Evolutionary conservation across 805 yeast species (phyloP).

Genomic region (Candida succiphila): DNA sequence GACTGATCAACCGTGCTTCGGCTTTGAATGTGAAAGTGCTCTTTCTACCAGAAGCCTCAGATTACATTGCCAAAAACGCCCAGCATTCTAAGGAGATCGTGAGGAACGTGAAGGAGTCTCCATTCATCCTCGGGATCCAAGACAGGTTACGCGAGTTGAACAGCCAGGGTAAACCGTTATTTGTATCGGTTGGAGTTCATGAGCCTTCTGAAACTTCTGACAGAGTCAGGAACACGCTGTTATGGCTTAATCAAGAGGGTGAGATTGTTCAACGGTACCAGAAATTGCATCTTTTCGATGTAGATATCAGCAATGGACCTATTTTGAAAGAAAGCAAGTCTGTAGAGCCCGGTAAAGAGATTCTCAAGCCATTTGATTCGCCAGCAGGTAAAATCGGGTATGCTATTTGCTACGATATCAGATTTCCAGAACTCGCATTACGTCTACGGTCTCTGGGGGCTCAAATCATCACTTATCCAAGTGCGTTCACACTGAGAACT

Average conservation of each 20-base stretch:
- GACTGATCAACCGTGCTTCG: constrained; percentile 56
- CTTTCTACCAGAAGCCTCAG: constrained; percentile 91
- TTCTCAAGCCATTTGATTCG: constrained; percentile 45
- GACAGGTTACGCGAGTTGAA: constrained; percentile 32
- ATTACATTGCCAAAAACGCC: constrained; percentile 69
- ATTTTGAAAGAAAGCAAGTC: constrained; percentile 66
- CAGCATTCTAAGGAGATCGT: constrained; percentile 57
- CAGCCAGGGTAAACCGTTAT: constrained; percentile 30
- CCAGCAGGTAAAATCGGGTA: constrained; percentile 59
- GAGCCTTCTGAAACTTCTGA: constrained; percentile 46
- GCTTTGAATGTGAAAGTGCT: constrained; percentile 51
- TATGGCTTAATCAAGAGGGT: constrained; percentile 65
- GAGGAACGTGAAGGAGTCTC: constrained; percentile 27
- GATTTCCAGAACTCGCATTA: constrained; percentile 77
- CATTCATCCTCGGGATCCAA: constrained; percentile 34
- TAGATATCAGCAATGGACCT: constrained; percentile 74
- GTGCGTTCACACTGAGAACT: constrained; percentile 88
- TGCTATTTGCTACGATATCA: constrained; percentile 76
- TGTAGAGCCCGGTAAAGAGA: constrained; percentile 65
- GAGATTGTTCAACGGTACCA: constrained; percentile 61
- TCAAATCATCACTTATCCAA: constrained; percentile 69
- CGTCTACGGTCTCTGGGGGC: constrained; percentile 63
- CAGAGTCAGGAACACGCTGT: constrained; percentile 58
- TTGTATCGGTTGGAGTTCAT: constrained; percentile 83
- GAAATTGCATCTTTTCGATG: constrained; percentile 85